These are phyloP conservation scores for Calonectria montana DNA, from an alignment of 2,329 filamentous ascomycete genomes.

Conservation along the genomic window DNA sequence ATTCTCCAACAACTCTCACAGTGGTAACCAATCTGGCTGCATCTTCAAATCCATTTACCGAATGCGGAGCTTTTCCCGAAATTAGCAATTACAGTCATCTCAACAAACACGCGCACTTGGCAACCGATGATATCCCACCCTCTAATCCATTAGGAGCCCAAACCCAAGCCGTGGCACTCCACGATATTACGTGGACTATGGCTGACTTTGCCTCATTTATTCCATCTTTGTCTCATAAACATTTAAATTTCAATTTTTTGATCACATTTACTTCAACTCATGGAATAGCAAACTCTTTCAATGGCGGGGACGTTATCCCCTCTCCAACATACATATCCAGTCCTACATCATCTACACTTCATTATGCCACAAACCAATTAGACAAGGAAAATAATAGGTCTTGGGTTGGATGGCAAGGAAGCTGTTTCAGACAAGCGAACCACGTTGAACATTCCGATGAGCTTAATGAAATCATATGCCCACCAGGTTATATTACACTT, in stretches of 20 bases:
- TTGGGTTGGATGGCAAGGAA: neutral
- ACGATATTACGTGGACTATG: neutral
- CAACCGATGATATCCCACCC: neutral
- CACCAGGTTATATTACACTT: too few relatives aligned
- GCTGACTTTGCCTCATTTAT: neutral
- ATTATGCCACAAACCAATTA: neutral
- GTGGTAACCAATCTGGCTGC: neutral
- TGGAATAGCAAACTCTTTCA: constrained; percentile 1
- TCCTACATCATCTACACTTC: too few relatives aligned
- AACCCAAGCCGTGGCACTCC: neutral
- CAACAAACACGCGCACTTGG: too few relatives aligned
- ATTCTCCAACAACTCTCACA: too few relatives aligned
- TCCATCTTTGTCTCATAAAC: neutral
- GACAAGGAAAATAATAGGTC: too few relatives aligned
- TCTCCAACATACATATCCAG: neutral
- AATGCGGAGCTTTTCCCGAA: neutral
- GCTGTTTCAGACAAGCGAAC: too few relatives aligned
- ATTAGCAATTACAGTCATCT: neutral
- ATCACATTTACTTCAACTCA: neutral
- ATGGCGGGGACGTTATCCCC: neutral
- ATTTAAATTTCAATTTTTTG: neutral
- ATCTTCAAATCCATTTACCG: too few relatives aligned
- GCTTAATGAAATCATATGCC: too few relatives aligned
- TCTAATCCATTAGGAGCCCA: too few relatives aligned
- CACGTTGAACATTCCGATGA: neutral